A percentile compares a stretch with the other conserved stretches of the same genome.
Evolutionary conservation across 495 filamentous ascomycete genomes (phyloP).

Genomic region (Amniculicola lignicola): DNA sequence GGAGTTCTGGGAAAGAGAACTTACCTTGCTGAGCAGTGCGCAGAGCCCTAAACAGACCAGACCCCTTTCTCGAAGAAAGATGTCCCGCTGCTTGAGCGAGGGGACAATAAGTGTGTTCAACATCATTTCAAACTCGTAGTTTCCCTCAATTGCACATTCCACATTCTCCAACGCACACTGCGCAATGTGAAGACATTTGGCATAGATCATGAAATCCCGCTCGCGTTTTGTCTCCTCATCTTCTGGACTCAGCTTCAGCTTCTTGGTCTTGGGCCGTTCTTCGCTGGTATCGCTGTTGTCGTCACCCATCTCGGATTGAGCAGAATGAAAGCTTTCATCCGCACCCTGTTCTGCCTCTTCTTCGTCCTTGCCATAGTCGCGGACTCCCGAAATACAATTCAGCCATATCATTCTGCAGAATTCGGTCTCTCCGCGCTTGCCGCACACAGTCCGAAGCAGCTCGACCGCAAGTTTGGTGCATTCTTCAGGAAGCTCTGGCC

Average conservation of each 20-base stretch:
- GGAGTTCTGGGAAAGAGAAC: constrained; percentile 28
- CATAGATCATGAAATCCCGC: constrained; percentile 89
- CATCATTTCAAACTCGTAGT: constrained; percentile 86
- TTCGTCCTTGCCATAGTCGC: constrained; percentile 72
- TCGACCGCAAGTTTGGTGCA: constrained; percentile 85
- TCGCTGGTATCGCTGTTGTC: constrained; percentile 44
- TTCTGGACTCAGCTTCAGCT: constrained; percentile 51
- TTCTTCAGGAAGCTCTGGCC: constrained; percentile 86
- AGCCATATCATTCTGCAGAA: constrained; percentile 92
- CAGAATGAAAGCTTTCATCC: constrained; percentile 87
- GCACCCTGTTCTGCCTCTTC: constrained; percentile 39
- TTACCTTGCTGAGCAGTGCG: constrained; percentile 79
- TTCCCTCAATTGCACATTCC: constrained; percentile 75
- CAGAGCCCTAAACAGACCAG: constrained; percentile 86
- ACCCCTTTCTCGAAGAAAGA: constrained; percentile 85
- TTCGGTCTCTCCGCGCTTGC: constrained; percentile 72
- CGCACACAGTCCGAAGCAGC: constrained; percentile 75
- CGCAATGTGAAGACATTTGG: constrained; percentile 96
- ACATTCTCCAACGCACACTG: constrained; percentile 97
- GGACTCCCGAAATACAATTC: constrained; percentile 91
- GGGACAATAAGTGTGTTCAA: constrained; percentile 95
- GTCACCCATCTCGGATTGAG: constrained; percentile 74
- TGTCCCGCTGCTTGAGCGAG: constrained; percentile 88
- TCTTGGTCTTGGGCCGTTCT: constrained; percentile 49
- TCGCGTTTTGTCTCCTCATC: constrained; percentile 78